Base-by-base conservation (phyloP, 2,329 filamentous ascomycete species). In the Xylariaceae sp. region DNA sequence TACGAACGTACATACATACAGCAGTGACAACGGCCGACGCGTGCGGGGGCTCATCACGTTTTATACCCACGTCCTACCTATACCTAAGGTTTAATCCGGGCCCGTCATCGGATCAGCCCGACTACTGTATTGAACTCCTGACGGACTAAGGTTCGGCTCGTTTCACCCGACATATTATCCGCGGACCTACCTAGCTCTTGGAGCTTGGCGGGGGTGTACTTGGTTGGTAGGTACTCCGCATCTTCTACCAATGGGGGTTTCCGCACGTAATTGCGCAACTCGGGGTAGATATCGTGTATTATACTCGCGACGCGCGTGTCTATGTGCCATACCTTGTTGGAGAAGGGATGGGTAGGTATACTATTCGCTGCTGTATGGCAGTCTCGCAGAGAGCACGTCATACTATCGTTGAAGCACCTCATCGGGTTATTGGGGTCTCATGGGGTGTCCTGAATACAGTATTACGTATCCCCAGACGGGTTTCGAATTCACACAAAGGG, bases 251-350 rank as follows among this genome's bases (percentile, higher is more conserved):
- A 64, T 64, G 26, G 46, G 57, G 21, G 18, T 32, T 18, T 18
- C 6, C 7, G 40, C 19, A 14, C 26, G 20, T n/a, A 51, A 64
- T 64, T 45, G 53, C 57, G 61, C 47, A 59, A 64, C 48, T 55
- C 48, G 52, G 61, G 32, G 59, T 44, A 20, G 29, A 45, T 54
- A 64, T 64, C 52, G 49, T 61, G 57, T 62, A 47, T 60, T 48
- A 48, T 9, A 54, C 52, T 47, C 50, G 44, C 23, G 3, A 44
- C 26, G 37, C 26, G 6, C 18, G 20, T 29, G 21, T 42, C 60
- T 43, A 50, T 52, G 44, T 50, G 16, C 40, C n/a, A 18, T 43
- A 16, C 52, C 32, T 21, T 41, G 20, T 37, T 40, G 21, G 12
- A 52, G 48, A 20, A 40, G 37, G n/a, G n/a, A n/a, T n/a, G n/a